Evolutionary conservation across 371 early-diverging fungal genomes (phyloP), one percentile per base, ranked within the genome.

Genomic region (Blyttiomyces sp.): DNA sequence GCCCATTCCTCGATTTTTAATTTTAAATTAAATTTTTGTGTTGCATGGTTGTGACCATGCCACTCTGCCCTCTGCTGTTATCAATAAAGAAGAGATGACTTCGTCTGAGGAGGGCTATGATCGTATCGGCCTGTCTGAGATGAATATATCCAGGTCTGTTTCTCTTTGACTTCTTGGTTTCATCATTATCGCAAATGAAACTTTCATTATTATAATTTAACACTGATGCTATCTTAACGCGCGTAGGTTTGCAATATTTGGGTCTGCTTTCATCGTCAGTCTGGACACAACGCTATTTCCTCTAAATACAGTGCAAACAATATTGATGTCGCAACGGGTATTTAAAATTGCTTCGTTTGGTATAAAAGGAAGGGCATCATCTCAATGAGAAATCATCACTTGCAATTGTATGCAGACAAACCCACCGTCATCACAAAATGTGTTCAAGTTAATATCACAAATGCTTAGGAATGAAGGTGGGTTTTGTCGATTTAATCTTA

Each of bases 301-400:
- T 6, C 75, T 96, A 43, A 95, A 96, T 74, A 96, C 96, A 19
- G 85, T 96, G 67, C 95, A 96, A 76, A 94, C 94, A 0, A 66
- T 76, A 7, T 63, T 70, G 59, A 76, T 76, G 73, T 50, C 68
- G 11, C 66, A 76, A 21, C 24, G 72, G 54, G 63, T 72, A 49
- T 2, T 49, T 4, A 1, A 24, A 7, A 13, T 16, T 23, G 17
- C 19, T 13, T 44, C n/a, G 42, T 17, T 57, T 59, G 60, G 35
- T 21, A 59, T 11, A 32, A 23, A n/a, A n/a, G n/a, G n/a, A n/a
- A n/a, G n/a, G n/a, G 39, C 39, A 48, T 16, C 36, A n/a, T n/a
- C n/a, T 39, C n/a, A 39, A n/a, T n/a, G 39, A n/a, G 39, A 11
- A n/a, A 11, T 13, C 39, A 39, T 11, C 39, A 11, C 39, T 39